A percentile compares a stretch with the other conserved stretches of the same genome.
Evolutionary conservation across 2,329 filamentous ascomycete genomes (phyloP).

Genomic region (Pseudogymnoascus sp.): DNA sequence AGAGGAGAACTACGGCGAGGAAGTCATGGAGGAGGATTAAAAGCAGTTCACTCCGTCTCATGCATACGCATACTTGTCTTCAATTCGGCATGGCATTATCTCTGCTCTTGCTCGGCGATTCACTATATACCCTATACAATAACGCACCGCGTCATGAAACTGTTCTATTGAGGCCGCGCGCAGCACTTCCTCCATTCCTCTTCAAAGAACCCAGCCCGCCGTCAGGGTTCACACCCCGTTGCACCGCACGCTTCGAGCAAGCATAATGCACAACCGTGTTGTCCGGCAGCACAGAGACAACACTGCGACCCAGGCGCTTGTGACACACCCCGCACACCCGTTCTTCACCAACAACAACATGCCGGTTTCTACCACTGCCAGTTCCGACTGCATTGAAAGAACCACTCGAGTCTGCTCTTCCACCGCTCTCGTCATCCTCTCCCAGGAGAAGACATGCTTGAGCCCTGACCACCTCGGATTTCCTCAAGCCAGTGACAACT

Average conservation of each 20-base stretch:
- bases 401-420: constrained; percentile 30
- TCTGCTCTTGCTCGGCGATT: background rate
- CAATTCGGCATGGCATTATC: background rate
- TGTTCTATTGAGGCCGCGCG: background rate
- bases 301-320: constrained; percentile 85
- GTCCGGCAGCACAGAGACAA: constrained; percentile 83
- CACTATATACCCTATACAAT: constrained; percentile 9
- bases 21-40: constrained; percentile 63
- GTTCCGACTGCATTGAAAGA: constrained; percentile 38
- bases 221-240: constrained; percentile 23
- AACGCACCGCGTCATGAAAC: constrained; percentile 6
- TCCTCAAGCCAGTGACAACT: constrained; percentile 69
- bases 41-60: background rate
- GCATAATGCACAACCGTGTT: constrained; percentile 77
- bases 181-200: background rate
- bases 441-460: constrained; percentile 71
- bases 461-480: constrained; percentile 70
- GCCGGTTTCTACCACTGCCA: constrained; percentile 50
- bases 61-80: background rate
- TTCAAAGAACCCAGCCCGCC: background rate
- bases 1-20: constrained; percentile 81
- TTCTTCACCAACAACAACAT: constrained; percentile 81
- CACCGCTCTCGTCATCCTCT: constrained; percentile 49
- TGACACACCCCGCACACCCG: constrained; percentile 87
- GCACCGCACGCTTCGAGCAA: constrained; percentile 53